Conservation (phyloP, 306 rosid genomes). For the Sicyos baderoa region DNA sequence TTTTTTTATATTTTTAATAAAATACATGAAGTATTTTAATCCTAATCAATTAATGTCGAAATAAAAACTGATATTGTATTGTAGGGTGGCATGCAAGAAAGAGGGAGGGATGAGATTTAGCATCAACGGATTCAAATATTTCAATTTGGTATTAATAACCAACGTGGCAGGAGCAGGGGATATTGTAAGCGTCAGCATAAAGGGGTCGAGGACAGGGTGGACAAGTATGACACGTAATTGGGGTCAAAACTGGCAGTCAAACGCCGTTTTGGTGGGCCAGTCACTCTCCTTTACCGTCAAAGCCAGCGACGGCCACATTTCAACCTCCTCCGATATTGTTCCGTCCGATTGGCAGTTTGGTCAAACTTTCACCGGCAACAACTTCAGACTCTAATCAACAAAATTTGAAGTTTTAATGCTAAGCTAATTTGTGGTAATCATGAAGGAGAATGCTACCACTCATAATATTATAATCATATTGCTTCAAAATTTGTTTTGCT, state of each 20-base stretch:
- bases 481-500: not conserved
- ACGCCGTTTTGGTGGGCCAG: constrained; percentile 40
- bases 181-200: constrained; percentile 35
- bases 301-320: constrained; percentile 43
- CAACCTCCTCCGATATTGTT: constrained; percentile 47
- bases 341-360: constrained; percentile 60
- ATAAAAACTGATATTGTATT: too few species aligned
- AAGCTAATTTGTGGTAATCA: not conserved
- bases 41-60: too few species aligned
- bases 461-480: too few species aligned
- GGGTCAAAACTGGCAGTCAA: constrained; percentile 72
- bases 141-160: constrained; percentile 49
- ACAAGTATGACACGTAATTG: constrained; percentile 57
- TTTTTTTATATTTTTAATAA: too few species aligned
- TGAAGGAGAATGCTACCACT: not conserved
- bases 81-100: constrained; percentile 44
- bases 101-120: constrained; percentile 57
- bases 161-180: constrained; percentile 68
- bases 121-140: constrained; percentile 51
- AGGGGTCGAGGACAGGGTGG: constrained; percentile 46
- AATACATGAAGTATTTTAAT: too few species aligned
- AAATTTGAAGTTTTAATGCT: not conserved
- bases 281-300: constrained; percentile 54
- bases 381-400: constrained; percentile 32
- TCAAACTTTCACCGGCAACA: constrained; percentile 52